These are phyloP conservation scores for Rhizopus microsporus DNA, from an alignment of 371 early-diverging fungal species.

Conservation along the genomic window DNA sequence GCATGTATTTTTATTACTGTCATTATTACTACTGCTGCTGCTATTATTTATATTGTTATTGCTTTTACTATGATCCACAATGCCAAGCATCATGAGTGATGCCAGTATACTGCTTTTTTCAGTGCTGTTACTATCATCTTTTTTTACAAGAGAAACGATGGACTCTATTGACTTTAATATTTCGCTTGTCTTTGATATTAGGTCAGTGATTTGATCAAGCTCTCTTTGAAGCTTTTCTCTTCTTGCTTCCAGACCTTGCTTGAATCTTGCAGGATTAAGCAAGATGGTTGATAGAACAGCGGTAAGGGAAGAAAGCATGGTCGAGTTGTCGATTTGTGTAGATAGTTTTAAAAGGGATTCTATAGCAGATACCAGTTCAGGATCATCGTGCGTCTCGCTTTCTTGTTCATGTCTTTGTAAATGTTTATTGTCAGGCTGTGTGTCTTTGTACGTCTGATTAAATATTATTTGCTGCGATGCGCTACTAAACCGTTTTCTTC, in stretches of 20 bases:
- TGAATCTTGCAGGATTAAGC: constrained; percentile 29
- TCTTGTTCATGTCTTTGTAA: too few relatives aligned
- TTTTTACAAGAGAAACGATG: constrained; percentile 11
- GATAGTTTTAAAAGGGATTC: constrained; percentile 6
- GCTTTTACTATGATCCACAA: background rate
- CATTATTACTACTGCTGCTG: background rate
- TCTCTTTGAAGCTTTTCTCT: constrained; percentile 36
- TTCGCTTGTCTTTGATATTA: constrained; percentile 38
- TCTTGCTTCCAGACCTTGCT: constrained; percentile 27
- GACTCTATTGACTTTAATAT: constrained; percentile 38
- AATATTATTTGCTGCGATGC: too few relatives aligned
- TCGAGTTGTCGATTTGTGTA: background rate
- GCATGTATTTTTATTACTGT: background rate
- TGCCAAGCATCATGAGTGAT: constrained; percentile 21
- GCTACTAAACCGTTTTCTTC: constrained; percentile 65
- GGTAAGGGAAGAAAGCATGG: constrained; percentile 5
- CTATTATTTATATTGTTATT: too few relatives aligned
- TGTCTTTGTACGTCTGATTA: too few relatives aligned
- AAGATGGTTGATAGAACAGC: constrained; percentile 18
- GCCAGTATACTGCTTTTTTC: constrained; percentile 12
- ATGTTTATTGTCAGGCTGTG: too few relatives aligned
- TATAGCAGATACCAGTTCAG: background rate
- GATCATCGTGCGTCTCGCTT: too few relatives aligned
- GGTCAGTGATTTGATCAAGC: constrained; percentile 30
- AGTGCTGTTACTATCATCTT: background rate